These are phyloP conservation scores for Pseudogymnoascus sp. DNA, from an alignment of 2,329 filamentous ascomycete species.

Conservation along the genomic window DNA sequence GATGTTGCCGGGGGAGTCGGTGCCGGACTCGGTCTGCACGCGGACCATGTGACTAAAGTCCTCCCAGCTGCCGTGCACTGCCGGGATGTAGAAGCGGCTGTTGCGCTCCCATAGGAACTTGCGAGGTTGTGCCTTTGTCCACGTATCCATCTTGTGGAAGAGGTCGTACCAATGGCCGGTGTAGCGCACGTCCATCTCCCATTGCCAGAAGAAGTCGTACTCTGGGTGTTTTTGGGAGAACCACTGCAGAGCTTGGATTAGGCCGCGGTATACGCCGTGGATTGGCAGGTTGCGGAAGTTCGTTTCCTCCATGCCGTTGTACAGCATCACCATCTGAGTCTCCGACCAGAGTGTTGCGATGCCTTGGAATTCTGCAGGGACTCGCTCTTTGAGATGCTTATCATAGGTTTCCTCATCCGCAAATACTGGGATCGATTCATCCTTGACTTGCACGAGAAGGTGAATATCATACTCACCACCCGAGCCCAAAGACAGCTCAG, in stretches of 20 bases:
- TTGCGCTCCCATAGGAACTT: conserved; percentile 79
- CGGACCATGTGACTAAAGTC: conserved; percentile 71
- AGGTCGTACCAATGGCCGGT: conserved; percentile 78
- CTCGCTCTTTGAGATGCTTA: conserved; percentile 55
- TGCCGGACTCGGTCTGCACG: conserved; percentile 65
- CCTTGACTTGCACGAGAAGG: conserved; percentile 74
- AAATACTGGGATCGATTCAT: conserved; percentile 70
- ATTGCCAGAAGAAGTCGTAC: conserved; percentile 89
- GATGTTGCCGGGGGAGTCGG: conserved; percentile 55
- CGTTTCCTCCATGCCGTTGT: conserved; percentile 76
- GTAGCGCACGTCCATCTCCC: conserved; percentile 90
- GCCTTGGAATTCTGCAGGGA: conserved; percentile 78
- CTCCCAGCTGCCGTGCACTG: conserved; percentile 68
- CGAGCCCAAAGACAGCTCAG: conserved; percentile 70
- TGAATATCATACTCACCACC: conserved; percentile 83
- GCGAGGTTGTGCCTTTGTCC: conserved; percentile 64
- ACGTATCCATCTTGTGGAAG: conserved; percentile 59
- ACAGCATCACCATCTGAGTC: conserved; percentile 83
- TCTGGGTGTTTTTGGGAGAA: conserved; percentile 84
- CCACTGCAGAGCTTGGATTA: conserved; percentile 91
- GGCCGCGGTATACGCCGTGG: conserved; percentile 85
- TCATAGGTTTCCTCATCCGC: conserved; percentile 62
- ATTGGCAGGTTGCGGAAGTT: conserved; percentile 63
- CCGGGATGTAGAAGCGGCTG: conserved; percentile 67
- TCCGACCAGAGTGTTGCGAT: conserved; percentile 91